phyloP scores from a whole-genome alignment of 305 asterid species.

The Solanum hybrid region DNA sequence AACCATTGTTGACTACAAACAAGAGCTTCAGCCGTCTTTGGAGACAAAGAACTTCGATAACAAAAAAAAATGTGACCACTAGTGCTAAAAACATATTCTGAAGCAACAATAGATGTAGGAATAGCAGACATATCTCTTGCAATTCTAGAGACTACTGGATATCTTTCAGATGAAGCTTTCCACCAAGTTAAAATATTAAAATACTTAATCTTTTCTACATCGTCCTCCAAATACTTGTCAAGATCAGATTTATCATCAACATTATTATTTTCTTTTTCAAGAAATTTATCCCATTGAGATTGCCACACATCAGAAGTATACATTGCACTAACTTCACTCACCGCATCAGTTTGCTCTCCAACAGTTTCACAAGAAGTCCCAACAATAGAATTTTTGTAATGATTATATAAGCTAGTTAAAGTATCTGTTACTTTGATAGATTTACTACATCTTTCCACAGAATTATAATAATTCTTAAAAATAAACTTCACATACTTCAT shows the following conservation, averaged over 20 bases:
- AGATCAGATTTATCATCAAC: neutral
- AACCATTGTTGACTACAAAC: neutral
- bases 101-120: neutral
- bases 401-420: neutral
- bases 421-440: neutral
- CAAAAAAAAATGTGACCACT: neutral
- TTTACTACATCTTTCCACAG: neutral
- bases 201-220: neutral
- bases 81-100: neutral
- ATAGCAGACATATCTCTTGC: neutral
- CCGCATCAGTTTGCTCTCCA: neutral
- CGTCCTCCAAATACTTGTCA: neutral
- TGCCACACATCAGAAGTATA: neutral
- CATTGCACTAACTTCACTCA: neutral
- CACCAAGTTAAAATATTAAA: neutral
- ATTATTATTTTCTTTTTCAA: neutral
- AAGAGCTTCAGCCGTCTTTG: neutral
- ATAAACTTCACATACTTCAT: neutral
- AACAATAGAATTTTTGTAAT: neutral
- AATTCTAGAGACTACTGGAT: neutral
- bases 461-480: neutral
- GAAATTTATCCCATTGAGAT: neutral
- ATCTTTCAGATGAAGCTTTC: neutral
- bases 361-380: neutral
- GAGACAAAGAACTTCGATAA: neutral